These are phyloP conservation scores for Gardenia jasminoides DNA, from an alignment of 257 asterid species.

Conservation along the genomic window DNA sequence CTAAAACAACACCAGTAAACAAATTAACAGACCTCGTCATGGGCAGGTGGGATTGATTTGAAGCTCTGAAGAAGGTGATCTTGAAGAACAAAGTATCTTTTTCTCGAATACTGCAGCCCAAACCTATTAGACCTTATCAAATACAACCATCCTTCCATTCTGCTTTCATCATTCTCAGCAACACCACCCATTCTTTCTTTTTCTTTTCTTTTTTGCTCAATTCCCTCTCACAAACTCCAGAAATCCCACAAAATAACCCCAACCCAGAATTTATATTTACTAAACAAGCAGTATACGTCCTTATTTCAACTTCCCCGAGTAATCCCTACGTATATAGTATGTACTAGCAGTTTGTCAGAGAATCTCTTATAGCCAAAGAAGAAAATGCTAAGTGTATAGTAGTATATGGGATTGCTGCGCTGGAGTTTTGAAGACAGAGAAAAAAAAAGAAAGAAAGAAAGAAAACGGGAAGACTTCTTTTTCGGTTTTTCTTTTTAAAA, in stretches of 20 bases:
- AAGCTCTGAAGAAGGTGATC: slow-evolving; percentile 81
- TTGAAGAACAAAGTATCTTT: slow-evolving; percentile 86
- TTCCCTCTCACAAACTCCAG: background rate
- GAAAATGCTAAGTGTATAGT: background rate
- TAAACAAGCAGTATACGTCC: background rate
- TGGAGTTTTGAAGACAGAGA: slow-evolving; percentile 8
- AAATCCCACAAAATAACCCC: background rate
- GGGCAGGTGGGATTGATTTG: slow-evolving; percentile 71
- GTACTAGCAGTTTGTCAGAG: background rate
- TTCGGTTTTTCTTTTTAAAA: background rate
- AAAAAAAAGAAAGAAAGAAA: too few species aligned
- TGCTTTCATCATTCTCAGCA: slow-evolving; percentile 53
- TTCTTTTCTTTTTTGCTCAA: background rate
- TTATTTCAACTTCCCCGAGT: background rate
- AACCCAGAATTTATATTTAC: background rate
- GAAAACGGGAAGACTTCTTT: background rate
- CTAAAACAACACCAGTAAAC: background rate
- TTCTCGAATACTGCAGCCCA: slow-evolving; percentile 86
- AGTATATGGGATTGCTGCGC: slow-evolving; percentile 8
- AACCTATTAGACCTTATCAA: slow-evolving; percentile 80
- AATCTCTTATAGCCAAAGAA: background rate
- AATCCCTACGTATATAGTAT: background rate
- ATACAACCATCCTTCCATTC: slow-evolving; percentile 96
- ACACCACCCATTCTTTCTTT: slow-evolving; percentile 36
- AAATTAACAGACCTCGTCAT: slow-evolving; percentile 46